Percentiles rank a stretch among this genome's conserved stretches.
phyloP scores from a whole-genome alignment of 163 green algal species.

The Scenedesmus sp. region DNA sequence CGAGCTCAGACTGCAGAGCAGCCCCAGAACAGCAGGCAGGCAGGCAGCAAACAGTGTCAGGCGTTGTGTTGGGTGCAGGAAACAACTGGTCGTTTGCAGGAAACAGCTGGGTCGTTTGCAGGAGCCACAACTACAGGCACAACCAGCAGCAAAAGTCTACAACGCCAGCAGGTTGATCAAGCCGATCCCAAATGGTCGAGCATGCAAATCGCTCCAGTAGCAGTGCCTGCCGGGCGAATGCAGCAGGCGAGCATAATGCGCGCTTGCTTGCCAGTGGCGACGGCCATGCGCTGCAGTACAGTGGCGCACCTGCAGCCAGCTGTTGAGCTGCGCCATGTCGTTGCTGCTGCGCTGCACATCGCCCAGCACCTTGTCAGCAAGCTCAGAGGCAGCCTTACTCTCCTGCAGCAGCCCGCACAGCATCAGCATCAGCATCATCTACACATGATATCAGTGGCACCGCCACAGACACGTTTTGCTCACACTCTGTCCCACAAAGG shows the following conservation, averaged over 20 bases:
- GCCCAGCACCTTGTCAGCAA: slow-evolving; percentile 37
- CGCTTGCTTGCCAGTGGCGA: not conserved
- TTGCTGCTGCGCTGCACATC: slow-evolving; percentile 53
- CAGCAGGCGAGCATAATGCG: not conserved
- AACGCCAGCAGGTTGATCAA: no score
- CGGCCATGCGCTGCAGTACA: not conserved
- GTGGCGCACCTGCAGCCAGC: slow-evolving; percentile 44
- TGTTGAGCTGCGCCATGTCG: slow-evolving; percentile 42
- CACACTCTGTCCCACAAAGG: not conserved
- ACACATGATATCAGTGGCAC: not conserved
- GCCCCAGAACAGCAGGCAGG: not conserved
- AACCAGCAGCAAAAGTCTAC: no score
- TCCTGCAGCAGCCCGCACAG: slow-evolving; percentile 45
- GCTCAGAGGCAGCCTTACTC: slow-evolving; percentile 13
- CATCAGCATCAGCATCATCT: not conserved
- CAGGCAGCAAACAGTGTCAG: not conserved
- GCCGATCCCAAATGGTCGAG: no score
- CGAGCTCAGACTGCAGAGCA: slow-evolving; percentile 36
- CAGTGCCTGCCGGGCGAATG: not conserved
- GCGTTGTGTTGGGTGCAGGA: no score
- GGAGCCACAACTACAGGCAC: no score
- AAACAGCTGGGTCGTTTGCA: no score
- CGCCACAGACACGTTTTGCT: not conserved
- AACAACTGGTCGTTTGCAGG: no score
- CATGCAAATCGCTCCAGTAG: no score